These are phyloP conservation scores for Penicillium alfredii DNA, from an alignment of 495 filamentous ascomycete species.

Conservation along the genomic window DNA sequence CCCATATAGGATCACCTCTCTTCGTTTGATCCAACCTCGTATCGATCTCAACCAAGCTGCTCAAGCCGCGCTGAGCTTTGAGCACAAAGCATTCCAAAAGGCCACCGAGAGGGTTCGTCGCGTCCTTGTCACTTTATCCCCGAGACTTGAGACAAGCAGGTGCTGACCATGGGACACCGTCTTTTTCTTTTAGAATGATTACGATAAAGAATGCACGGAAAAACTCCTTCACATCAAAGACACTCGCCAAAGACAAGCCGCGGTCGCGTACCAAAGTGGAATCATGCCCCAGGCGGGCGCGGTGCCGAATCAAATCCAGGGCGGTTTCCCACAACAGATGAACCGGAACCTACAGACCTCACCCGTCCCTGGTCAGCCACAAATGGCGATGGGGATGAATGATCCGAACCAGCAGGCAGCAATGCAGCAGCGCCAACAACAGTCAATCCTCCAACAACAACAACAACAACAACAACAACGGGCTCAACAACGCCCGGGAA, in stretches of 20 bases:
- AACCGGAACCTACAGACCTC: conserved; percentile 49
- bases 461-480: conserved; percentile 26
- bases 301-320: conserved; percentile 35
- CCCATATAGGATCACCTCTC: conserved; percentile 41
- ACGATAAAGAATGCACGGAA: conserved; percentile 43
- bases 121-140: background rate
- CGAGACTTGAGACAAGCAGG: too few relatives aligned
- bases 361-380: conserved; percentile 40
- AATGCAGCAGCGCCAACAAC: conserved; percentile 29
- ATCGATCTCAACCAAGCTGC: conserved; percentile 34
- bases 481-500: conserved; percentile 31
- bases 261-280: conserved; percentile 36
- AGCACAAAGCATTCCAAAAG: conserved; percentile 43
- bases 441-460: conserved; percentile 25
- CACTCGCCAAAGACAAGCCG: conserved; percentile 41
- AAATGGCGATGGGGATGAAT: conserved; percentile 43
- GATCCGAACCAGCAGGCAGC: conserved; percentile 36
- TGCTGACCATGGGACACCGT: too few relatives aligned
- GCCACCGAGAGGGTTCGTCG: conserved; percentile 38
- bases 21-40: conserved; percentile 47
- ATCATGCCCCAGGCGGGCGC: conserved; percentile 42
- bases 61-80: conserved; percentile 44
- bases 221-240: conserved; percentile 46
- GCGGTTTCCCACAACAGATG: conserved; percentile 47
- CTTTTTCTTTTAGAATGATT: conserved; percentile 28